Conservation (phyloP, 2,329 filamentous ascomycete species). For the Cadophora gregata region DNA sequence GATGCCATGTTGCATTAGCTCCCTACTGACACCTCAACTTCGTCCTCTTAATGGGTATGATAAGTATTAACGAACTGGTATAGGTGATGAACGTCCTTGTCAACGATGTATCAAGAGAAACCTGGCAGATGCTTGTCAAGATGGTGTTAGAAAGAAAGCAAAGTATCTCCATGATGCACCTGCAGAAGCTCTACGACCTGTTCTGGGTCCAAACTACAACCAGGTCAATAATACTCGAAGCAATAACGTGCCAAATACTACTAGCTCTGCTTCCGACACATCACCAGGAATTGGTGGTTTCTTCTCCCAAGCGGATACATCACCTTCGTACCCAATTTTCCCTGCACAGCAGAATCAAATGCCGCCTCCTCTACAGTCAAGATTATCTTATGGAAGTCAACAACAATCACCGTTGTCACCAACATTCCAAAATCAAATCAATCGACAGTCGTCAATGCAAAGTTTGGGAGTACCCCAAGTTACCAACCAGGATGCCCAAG, state of each 20-base stretch:
- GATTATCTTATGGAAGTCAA: slow-evolving; percentile 66
- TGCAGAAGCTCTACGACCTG: slow-evolving; percentile 85
- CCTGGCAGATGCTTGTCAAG: slow-evolving; percentile 88
- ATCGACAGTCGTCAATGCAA: slow-evolving; percentile 54
- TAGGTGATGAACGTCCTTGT: slow-evolving; percentile 95
- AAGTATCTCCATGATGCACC: slow-evolving; percentile 98
- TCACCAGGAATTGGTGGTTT: slow-evolving; percentile 41
- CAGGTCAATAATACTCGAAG: slow-evolving; percentile 55
- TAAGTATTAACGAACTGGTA: slow-evolving; percentile 16
- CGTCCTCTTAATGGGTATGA: neutral
- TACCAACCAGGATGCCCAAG: slow-evolving; percentile 50
- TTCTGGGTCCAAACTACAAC: slow-evolving; percentile 75
- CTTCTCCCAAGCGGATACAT: slow-evolving; percentile 42
- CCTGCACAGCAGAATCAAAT: slow-evolving; percentile 52
- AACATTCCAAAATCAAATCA: slow-evolving; percentile 64
- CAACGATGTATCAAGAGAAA: slow-evolving; percentile 93
- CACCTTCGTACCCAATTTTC: slow-evolving; percentile 48
- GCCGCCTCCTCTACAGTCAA: slow-evolving; percentile 56
- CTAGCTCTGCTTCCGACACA: slow-evolving; percentile 40
- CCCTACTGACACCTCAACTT: neutral
- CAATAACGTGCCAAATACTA: slow-evolving; percentile 38
- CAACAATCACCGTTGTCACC: slow-evolving; percentile 79
- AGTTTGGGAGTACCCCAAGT: slow-evolving; percentile 48
- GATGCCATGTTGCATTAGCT: slow-evolving; percentile 7
- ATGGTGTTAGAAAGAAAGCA: slow-evolving; percentile 97